These are phyloP conservation scores for Carallia pectinifolia DNA, from an alignment of 345 rosid species.

Conservation along the genomic window DNA sequence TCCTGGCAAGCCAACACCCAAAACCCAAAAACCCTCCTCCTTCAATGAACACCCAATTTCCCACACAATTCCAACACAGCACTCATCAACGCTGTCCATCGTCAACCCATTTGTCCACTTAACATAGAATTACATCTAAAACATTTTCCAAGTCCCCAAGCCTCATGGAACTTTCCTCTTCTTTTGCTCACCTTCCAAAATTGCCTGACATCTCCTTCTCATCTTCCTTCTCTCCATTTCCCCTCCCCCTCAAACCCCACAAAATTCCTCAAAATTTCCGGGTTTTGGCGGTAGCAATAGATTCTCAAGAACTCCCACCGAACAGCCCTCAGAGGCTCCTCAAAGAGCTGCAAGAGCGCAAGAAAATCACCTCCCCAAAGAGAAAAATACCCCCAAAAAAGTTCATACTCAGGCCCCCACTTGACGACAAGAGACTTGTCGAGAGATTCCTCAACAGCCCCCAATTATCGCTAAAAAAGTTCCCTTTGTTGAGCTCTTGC, in stretches of 20 bases:
- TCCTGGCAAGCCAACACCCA: not conserved
- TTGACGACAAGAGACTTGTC: slow-evolving; percentile 76
- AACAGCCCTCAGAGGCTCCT: slow-evolving; percentile 88
- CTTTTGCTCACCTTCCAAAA: not conserved
- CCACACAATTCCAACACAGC: not conserved
- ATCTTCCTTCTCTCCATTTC: not conserved
- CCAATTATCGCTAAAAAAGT: slow-evolving; percentile 79
- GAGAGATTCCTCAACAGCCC: slow-evolving; percentile 84
- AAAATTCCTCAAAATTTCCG: slow-evolving; percentile 38
- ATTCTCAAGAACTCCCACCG: slow-evolving; percentile 59
- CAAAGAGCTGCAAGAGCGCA: slow-evolving; percentile 90
- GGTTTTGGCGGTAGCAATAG: slow-evolving; percentile 51
- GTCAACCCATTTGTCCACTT: not conserved
- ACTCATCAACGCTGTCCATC: not conserved
- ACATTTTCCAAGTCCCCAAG: slow-evolving; percentile 6
- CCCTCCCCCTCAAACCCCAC: not conserved
- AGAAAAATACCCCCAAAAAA: slow-evolving; percentile 65
- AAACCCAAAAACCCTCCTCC: slow-evolving; percentile 6
- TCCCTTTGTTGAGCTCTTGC: slow-evolving; percentile 84
- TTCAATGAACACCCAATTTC: not conserved
- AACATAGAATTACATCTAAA: not conserved
- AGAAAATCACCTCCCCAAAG: slow-evolving; percentile 56
- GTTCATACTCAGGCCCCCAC: slow-evolving; percentile 75
- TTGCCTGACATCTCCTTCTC: slow-evolving; percentile 1
- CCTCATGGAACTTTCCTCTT: not conserved